Evolutionary conservation across 2,329 filamentous ascomycete species (phyloP), one percentile per base, ranked within the genome.

Genomic region (Geosmithia morbida): DNA sequence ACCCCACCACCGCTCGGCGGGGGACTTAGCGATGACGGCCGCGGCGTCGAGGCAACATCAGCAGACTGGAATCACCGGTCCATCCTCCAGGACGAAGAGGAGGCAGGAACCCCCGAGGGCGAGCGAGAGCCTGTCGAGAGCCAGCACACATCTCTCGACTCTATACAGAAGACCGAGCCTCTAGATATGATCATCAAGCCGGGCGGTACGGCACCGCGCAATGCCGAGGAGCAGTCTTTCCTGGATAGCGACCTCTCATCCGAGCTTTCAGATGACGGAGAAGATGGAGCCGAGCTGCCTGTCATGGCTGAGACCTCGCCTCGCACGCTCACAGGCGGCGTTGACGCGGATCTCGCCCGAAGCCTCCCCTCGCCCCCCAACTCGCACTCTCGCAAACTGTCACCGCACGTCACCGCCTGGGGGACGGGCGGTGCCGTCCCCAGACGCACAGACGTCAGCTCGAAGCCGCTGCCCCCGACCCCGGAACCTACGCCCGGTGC

Each of bases 1-100:
- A 79, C 82, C n/a, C n/a, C n/a, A 33, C 86, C 87, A 3, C 71
- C 92, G 7, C 71, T 94, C 13, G 83, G 90, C 51, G 77, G 84
- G 45, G 84, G 75, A 2, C 58, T 72, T 29, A 71, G 69, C 0
- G 73, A 78, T 41, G 72, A 77, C 51, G 70, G 61, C 1, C 62
- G 57, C 7, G 69, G 67, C 52, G 63, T 48, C 62, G 60, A 39
- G 55, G 57, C 22, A 65, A 37, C 11, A 37, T 4, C 65, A 11
- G 61, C 59, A 7, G 67, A 71, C 49, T 81, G 77, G 77, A 71
- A 70, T 10, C 64, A 77, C 40, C 69, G 66, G 41, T 81, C 78
- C 0, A 59, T 80, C 26, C 63, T 79, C 4, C 66, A 70, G 46
- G 72, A 64, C 0, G 74, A 26, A 8, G 73, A 18, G 65, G 66